phyloP scores from a whole-genome alignment of 2,329 filamentous ascomycete genomes.

The Pestalotiopsis sp. region DNA sequence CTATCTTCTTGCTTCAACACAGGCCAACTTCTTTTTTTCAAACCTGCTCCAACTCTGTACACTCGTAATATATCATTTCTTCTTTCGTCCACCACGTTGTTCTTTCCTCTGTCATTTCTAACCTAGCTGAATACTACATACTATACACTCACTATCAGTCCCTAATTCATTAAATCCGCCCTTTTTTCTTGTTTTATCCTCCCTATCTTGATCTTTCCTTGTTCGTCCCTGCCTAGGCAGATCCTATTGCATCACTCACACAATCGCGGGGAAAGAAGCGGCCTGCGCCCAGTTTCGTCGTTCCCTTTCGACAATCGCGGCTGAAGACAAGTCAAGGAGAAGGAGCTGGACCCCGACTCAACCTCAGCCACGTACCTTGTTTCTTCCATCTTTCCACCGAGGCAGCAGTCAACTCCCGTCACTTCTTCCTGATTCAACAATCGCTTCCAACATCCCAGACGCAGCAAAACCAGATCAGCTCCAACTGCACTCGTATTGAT shows the following conservation, averaged over 20 bases:
- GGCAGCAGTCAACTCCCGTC: not conserved
- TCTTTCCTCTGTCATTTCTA: not conserved
- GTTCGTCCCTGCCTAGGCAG: not conserved
- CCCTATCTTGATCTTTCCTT: not conserved
- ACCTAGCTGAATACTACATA: not conserved
- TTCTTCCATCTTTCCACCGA: not conserved
- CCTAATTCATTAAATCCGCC: not conserved
- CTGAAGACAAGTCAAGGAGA: not conserved
- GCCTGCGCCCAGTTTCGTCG: not conserved
- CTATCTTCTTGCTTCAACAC: not conserved
- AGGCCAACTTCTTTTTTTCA: not conserved
- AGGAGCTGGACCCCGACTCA: conserved; percentile 11
- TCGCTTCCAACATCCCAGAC: too few relatives aligned
- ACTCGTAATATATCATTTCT: conserved; percentile 1
- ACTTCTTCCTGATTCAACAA: too few relatives aligned
- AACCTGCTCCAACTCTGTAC: not conserved
- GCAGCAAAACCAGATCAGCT: not conserved
- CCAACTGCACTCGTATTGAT: not conserved
- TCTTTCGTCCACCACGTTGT: not conserved
- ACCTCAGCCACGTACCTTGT: conserved; percentile 7
- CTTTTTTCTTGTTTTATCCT: not conserved
- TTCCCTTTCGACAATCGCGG: conserved; percentile 1
- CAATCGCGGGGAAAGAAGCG: not conserved
- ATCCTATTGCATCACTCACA: not conserved
- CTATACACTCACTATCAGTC: not conserved